phyloP scores from a whole-genome alignment of 2,329 filamentous ascomycete species.

The Epichloe bromicola region DNA sequence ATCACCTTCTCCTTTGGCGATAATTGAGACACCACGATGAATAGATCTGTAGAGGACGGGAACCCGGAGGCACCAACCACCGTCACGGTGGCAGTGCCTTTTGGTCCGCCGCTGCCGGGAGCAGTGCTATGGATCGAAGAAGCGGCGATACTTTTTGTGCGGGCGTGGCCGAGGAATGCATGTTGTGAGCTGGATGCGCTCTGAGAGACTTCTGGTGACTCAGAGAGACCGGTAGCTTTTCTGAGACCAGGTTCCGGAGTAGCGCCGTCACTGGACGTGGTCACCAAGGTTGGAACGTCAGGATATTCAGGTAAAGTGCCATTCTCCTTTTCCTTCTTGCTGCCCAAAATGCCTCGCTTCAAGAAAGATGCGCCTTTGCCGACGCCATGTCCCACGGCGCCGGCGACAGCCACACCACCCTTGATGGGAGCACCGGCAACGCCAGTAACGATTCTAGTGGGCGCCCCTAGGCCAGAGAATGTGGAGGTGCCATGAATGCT shows the following conservation, averaged over 20 bases:
- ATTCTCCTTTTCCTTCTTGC: slow-evolving; percentile 52
- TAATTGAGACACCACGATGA: slow-evolving; percentile 57
- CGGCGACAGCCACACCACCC: slow-evolving; percentile 66
- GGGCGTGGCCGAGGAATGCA: slow-evolving; percentile 26
- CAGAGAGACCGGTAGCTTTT: slow-evolving; percentile 26
- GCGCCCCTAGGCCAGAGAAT: slow-evolving; percentile 76
- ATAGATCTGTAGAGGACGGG: slow-evolving; percentile 64
- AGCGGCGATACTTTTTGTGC: slow-evolving; percentile 46
- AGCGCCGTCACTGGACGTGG: slow-evolving; percentile 21
- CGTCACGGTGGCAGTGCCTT: slow-evolving; percentile 68
- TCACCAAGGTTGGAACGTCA: slow-evolving; percentile 24
- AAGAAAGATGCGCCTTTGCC: slow-evolving; percentile 86
- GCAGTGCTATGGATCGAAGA: slow-evolving; percentile 55
- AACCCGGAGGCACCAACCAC: slow-evolving; percentile 69
- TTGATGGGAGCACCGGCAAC: slow-evolving; percentile 86
- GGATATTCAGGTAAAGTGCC: slow-evolving; percentile 29
- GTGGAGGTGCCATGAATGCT: slow-evolving; percentile 82
- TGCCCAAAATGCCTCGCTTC: slow-evolving; percentile 66
- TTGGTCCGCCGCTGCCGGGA: slow-evolving; percentile 40
- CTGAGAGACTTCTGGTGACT: slow-evolving; percentile 18
- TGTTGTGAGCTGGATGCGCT: slow-evolving; percentile 15
- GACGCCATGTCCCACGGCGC: slow-evolving; percentile 62
- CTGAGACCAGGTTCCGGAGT: slow-evolving; percentile 25
- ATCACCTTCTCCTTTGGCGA: slow-evolving; percentile 62
- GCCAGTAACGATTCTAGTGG: slow-evolving; percentile 75